Base-by-base conservation (phyloP, 1,284 basidiomycete species). In the Malassezia dermatis region DNA sequence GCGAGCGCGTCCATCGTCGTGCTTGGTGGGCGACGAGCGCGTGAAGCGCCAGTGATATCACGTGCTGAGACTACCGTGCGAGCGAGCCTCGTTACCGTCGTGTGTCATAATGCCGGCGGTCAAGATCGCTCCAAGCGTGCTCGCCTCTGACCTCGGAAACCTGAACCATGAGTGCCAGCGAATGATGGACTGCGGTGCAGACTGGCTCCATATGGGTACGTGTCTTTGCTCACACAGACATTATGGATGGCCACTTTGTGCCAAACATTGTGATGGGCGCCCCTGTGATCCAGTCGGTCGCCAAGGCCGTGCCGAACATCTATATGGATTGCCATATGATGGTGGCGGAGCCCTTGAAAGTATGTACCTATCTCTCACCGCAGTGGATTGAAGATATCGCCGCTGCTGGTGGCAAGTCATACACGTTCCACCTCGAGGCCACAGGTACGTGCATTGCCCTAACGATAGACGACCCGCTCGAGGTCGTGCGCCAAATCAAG, bases 301-400 rank as follows among this genome's bases (percentile, higher is more conserved):
- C 82, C 52, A 90, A 91, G 77, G 83, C 84, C 43, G 82, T 96
- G 19, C 90, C 91, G 5, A 86, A 84, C 53, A 93, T 95, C 64
- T 98, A 91, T 78, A 98, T 99, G 93, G 94, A 99, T 77, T 96
- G 91, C 77, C 94, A 99, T 78, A 98, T 98, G 94, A 99, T 99
- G 94, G 94, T 99, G 15, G 78, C 90, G 0, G 80, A 96, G 59
- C 94, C 94, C 2, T 86, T 86, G 67, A 84, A 86, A 80, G 90
- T 88, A 67, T 30, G 77, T 64, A 8, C 12, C n/a, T 31, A 34
- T 23, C 51, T 27, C 10, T 30, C 43, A 30, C 13, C 21, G 1
- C 69, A 95, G 86, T 98, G 94, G 94, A 88, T 99, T 34, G 80
- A 89, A 64, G 90, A 93, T 70, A 87, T 98, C 59, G 89, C 93